Percentiles rank a stretch among this genome's conserved stretches.
Conservation (phyloP, 2,329 filamentous ascomycete species). For the Diplodia corticola region DNA sequence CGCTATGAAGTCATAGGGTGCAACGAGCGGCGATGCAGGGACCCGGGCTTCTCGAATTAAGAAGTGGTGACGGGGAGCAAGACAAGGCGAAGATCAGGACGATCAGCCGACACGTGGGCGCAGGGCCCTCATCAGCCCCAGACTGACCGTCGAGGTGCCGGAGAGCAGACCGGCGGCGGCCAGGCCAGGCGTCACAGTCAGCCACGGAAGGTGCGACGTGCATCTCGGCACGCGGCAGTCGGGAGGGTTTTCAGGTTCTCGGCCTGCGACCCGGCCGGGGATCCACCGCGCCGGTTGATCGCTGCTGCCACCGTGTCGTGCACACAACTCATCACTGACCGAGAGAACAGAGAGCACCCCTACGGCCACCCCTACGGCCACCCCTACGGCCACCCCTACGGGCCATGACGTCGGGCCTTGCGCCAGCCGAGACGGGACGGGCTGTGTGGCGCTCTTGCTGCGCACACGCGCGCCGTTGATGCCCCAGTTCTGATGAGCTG, state of each 20-base stretch:
- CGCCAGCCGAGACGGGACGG: too few species aligned
- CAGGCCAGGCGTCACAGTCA: background rate
- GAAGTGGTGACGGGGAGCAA: background rate
- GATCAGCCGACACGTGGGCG: constrained; percentile 17
- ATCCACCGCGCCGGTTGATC: too few species aligned
- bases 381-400: too few species aligned
- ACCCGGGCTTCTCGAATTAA: background rate
- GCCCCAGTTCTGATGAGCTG: background rate
- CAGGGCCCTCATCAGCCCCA: background rate
- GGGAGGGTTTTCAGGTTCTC: background rate
- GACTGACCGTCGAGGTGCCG: background rate
- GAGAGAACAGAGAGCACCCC: too few species aligned
- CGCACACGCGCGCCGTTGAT: too few species aligned
- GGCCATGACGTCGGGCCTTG: too few species aligned
- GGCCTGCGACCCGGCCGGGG: too few species aligned
- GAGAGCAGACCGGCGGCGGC: background rate
- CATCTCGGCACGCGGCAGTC: too few species aligned
- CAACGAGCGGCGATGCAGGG: background rate
- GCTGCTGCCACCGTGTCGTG: too few species aligned
- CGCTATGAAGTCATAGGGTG: background rate
- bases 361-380: too few species aligned
- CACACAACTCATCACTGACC: too few species aligned
- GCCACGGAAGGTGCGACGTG: background rate
- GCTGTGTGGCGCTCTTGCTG: too few species aligned
- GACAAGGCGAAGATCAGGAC: constrained; percentile 4